Conservation (phyloP, 768 basidiomycete genomes). For the Boletus speciosus region DNA sequence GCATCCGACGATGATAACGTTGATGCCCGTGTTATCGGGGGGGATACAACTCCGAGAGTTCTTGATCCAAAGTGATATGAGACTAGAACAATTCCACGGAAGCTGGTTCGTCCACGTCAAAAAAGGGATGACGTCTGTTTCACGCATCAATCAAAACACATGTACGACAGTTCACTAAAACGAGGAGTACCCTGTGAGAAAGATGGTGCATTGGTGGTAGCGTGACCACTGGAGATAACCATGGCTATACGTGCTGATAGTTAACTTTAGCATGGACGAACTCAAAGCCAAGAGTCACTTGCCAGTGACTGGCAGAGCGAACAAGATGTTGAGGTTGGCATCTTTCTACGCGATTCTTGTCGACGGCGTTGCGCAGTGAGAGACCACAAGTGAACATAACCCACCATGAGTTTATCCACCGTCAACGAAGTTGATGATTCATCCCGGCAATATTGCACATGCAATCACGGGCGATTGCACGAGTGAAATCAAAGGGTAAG, state of each 20-base stretch:
- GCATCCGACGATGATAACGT: conserved; percentile 13
- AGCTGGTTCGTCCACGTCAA: background rate
- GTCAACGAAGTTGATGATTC: background rate
- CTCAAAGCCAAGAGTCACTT: background rate
- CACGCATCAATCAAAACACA: background rate
- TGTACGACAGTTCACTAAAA: background rate
- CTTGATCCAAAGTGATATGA: background rate
- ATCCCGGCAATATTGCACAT: background rate
- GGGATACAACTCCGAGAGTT: background rate
- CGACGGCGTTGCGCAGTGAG: background rate
- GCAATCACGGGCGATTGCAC: background rate
- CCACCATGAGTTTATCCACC: background rate
- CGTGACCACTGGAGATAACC: background rate
- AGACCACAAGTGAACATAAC: background rate
- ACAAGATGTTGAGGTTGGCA: background rate
- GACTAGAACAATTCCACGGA: background rate
- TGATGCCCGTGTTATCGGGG: background rate
- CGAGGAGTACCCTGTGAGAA: background rate
- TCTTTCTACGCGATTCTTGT: background rate
- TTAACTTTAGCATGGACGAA: background rate
- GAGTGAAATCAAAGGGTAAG: background rate
- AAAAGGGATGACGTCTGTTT: background rate
- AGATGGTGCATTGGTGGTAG: background rate
- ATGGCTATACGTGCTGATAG: background rate
- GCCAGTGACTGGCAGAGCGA: background rate